Evolutionary conservation across 176 grass and related monocot species (phyloP).

Genomic region (Lolium rigidum): DNA sequence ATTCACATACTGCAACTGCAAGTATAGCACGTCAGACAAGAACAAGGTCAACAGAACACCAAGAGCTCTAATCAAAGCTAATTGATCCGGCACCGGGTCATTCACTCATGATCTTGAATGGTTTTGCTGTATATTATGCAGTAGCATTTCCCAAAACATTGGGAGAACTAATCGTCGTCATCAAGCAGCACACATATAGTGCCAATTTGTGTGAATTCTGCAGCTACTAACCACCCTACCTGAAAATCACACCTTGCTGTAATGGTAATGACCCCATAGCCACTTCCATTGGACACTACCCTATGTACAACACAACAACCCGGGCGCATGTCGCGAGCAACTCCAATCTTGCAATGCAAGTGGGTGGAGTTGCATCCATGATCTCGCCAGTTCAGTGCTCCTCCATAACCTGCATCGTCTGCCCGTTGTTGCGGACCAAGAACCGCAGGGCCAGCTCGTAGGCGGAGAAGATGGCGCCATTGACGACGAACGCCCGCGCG

Average conservation of each 20-base stretch:
- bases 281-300: conserved; percentile 5
- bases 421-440: conserved; percentile 48
- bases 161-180: conserved; percentile 34
- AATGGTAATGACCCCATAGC: not conserved
- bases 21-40: too few relatives aligned
- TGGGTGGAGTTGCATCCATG: not conserved
- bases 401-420: conserved; percentile 61
- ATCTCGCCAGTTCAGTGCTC: conserved; percentile 61
- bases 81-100: not conserved
- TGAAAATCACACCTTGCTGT: not conserved
- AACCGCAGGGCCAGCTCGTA: conserved; percentile 88
- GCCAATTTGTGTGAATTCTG: conserved; percentile 15
- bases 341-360: not conserved
- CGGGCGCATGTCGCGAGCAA: not conserved
- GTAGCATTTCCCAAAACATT: not conserved
- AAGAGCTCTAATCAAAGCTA: not conserved
- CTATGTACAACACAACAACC: conserved; percentile 37
- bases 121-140: conserved; percentile 3
- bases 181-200: not conserved
- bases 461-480: conserved; percentile 92
- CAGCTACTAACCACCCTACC: not conserved
- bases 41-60: not conserved
- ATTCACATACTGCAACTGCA: not conserved
- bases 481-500: conserved; percentile 83
- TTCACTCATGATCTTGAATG: not conserved